Base-by-base conservation (phyloP, 2,329 filamentous ascomycete genomes). In the Calonectria pteridis region DNA sequence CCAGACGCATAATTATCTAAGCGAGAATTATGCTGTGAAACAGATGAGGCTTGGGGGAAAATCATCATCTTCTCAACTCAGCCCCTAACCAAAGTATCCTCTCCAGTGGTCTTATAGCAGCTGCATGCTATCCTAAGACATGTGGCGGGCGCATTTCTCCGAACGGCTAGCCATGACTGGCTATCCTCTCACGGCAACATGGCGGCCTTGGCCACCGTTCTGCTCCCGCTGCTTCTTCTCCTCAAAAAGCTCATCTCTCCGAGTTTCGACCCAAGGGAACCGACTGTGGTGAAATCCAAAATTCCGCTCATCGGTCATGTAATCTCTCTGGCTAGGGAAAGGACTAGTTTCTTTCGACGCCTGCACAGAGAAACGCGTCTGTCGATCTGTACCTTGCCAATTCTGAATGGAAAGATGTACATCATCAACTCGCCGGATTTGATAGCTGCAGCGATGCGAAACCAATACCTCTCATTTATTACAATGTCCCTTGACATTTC, bases 321-420 rank as follows among this genome's bases (percentile, higher is more conserved):
- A 16, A 53, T 78, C 4, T 69, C 77, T 0, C 69, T 77, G 70
- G 55, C 76, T 0, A 58, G 46, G 6, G 72, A 79, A 20, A 75
- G 71, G 4, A 59, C 67, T 1, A 51, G 55, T 2, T 77, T 77
- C 11, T 77, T 78, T 14, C n/a, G 31, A 0, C 75, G 75, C 4
- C 23, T 78, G 1, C 75, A 77, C 62, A 80, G 80, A 40, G 67
- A 77, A 6, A 74, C 72, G 1, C 69, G 67, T 2, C 55, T 82
- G 65, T 80, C 81, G 0, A 85, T 87, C 69, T 86, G 84, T 50
- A 88, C 87, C 1, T 77, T 89, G 6, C 85, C 84, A 7, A 85
- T 88, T 76, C 77, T 87, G 14, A 84, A 80, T 46, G 77, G 82
- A n/a, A 86, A 86, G 49, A 78, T 86, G 18, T 89, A 89, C 75